Evolutionary conservation across 1,139 yeast species (phyloP), one percentile per base, ranked within the genome.

Genomic region (Lodderomyces margitis): DNA sequence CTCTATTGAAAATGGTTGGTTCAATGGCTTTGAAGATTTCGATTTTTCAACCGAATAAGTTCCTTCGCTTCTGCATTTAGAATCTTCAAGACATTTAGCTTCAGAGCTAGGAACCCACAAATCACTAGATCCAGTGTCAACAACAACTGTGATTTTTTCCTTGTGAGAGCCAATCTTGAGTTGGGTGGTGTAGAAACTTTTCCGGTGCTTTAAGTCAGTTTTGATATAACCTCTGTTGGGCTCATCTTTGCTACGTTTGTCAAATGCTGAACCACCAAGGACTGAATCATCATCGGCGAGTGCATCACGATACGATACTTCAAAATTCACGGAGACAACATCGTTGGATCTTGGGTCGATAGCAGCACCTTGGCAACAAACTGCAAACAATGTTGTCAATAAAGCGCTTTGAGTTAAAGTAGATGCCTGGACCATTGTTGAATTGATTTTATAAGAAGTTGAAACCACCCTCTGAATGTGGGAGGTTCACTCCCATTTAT

Each of bases 1-100:
- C 15, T 45, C 34, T 39, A 68, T 67, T 16, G 51, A 44, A 44
- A 66, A 68, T 6, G 47, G 49, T 3, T 83, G 71, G 23, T 64
- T 58, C 54, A 80, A 79, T 21, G 64, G 55, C 24, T 59, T 51
- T 58, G 68, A 81, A 14, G 81, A 56, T 2, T 72, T 48, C 1
- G 86, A 80, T 7, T 55, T 45, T n/a, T 62, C 48, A 19, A 66
- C 62, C 52, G 81, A 68, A 53, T 78, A 81, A 5, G 80, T 68
- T 11, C 84, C 84, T 51, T 65, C 69, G 10, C 49, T 48, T 2
- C 60, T 59, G 52, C 81, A 75, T 21, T 16, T 34, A 1, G 24
- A 15, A n/a, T 25, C 8, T 11, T 37, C 19, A 20, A 31, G 34
- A 39, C 51, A 47, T 4, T 20, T 17, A 9, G 44, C 41, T 40